These are phyloP conservation scores for Pilatotrama ljubarskyi DNA, from an alignment of 768 basidiomycete genomes.

Conservation along the genomic window DNA sequence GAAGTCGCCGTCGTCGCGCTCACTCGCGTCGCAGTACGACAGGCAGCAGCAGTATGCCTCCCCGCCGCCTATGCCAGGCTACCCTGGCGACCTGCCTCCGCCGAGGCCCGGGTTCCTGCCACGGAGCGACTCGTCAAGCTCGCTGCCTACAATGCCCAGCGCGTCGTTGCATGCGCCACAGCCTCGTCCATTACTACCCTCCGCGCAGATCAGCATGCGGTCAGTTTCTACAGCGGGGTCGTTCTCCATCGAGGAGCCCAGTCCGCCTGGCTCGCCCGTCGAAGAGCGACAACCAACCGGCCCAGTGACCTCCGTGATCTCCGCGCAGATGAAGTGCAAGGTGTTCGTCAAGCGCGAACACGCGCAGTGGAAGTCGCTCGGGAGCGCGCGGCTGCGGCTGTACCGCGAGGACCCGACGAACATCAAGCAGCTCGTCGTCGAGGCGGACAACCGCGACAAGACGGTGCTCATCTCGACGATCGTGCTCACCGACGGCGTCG, in stretches of 20 bases:
- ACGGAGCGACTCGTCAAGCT: constrained; percentile 32
- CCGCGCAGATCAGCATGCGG: constrained; percentile 55
- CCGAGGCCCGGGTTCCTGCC: constrained; percentile 28
- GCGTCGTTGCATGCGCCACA: constrained; percentile 23
- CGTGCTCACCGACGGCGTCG: constrained; percentile 93
- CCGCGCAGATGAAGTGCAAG: constrained; percentile 97
- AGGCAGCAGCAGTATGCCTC: constrained; percentile 32
- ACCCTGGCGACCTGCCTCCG: constrained; percentile 36
- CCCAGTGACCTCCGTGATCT: constrained; percentile 74
- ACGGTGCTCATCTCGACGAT: constrained; percentile 91
- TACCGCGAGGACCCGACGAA: constrained; percentile 85
- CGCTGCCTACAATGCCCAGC: constrained; percentile 28
- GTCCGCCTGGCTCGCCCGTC: constrained; percentile 83
- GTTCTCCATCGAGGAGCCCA: constrained; percentile 56
- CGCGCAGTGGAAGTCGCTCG: constrained; percentile 97
- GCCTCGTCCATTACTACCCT: constrained; percentile 61
- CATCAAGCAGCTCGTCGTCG: constrained; percentile 94
- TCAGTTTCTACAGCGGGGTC: constrained; percentile 54
- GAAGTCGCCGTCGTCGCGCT: constrained; percentile 61
- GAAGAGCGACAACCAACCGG: constrained; percentile 55
- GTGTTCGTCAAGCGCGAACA: constrained; percentile 95
- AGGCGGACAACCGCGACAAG: constrained; percentile 76
- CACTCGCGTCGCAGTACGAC: constrained; percentile 53
- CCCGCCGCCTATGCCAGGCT: constrained; percentile 40
- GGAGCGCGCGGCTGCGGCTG: constrained; percentile 82